A percentile compares a stretch with the other conserved stretches of the same genome.
Conservation (phyloP, 768 basidiomycete species). For the Boletus rubropictus region DNA sequence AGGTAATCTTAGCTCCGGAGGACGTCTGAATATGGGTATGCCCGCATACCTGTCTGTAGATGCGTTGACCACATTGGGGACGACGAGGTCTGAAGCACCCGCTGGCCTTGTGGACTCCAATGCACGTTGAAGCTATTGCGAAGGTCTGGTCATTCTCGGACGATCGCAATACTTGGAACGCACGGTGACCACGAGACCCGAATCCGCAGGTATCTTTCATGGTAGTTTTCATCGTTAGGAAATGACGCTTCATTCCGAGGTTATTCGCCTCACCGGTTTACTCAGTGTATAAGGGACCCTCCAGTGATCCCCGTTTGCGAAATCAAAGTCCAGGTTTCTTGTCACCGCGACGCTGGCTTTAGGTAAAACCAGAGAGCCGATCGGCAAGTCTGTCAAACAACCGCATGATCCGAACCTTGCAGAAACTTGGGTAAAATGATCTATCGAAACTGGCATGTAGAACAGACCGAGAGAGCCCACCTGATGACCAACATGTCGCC, state of each 20-base stretch:
- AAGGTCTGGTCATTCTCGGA: conserved; percentile 4
- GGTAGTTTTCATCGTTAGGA: not conserved
- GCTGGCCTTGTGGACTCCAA: conserved; percentile 42
- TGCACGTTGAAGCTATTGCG: conserved; percentile 41
- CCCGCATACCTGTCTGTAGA: conserved; percentile 66
- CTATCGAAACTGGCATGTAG: not conserved
- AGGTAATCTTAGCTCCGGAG: conserved; percentile 5
- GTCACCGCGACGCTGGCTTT: conserved; percentile 60
- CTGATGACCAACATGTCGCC: conserved; percentile 55
- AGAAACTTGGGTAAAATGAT: not conserved
- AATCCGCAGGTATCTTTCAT: conserved; percentile 55
- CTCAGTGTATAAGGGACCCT: conserved; percentile 58
- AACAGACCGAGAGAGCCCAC: conserved; percentile 21
- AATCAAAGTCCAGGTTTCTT: conserved; percentile 76
- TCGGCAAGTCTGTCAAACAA: conserved; percentile 57
- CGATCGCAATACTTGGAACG: conserved; percentile 13
- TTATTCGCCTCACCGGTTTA: conserved; percentile 44
- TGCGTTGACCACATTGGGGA: conserved; percentile 54
- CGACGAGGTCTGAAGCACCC: conserved; percentile 32
- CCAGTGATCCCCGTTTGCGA: conserved; percentile 39
- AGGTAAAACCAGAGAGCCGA: conserved; percentile 75
- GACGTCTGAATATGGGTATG: not conserved
- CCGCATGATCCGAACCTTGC: conserved; percentile 79
- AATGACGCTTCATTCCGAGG: not conserved
- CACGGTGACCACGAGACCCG: conserved; percentile 46